Evolutionary conservation across 495 filamentous ascomycete species (phyloP).

Genomic region (Rusavskia elegans): DNA sequence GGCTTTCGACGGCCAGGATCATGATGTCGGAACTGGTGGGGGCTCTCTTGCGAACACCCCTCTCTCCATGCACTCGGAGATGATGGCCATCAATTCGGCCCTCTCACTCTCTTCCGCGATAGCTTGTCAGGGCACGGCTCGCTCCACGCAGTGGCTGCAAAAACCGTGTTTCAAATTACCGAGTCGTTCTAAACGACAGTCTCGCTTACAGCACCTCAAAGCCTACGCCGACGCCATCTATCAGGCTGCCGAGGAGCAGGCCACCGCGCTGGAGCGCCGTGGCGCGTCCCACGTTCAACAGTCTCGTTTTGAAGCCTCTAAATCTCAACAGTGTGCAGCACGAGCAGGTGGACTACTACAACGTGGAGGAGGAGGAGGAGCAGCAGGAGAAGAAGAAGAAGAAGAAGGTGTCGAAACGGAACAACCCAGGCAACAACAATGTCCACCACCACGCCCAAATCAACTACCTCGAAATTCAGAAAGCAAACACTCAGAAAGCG

Average conservation of each 20-base stretch:
- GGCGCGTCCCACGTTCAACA: slow-evolving; percentile 23
- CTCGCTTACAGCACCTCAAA: slow-evolving; percentile 26
- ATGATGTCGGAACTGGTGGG: neutral
- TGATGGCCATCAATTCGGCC: slow-evolving; percentile 38
- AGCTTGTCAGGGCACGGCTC: slow-evolving; percentile 22
- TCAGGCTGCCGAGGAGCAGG: slow-evolving; percentile 14
- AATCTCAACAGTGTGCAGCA: slow-evolving; percentile 23
- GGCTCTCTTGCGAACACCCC: slow-evolving; percentile 18
- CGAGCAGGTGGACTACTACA: slow-evolving; percentile 5
- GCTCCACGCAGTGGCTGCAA: slow-evolving; percentile 13
- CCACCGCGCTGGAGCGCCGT: slow-evolving; percentile 11
- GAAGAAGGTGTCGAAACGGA: slow-evolving; percentile 12
- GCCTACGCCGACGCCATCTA: slow-evolving; percentile 27
- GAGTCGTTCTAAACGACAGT: slow-evolving; percentile 28
- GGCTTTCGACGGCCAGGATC: too few relatives aligned
- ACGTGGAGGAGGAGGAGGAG: slow-evolving; percentile 12
- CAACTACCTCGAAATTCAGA: neutral
- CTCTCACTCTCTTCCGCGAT: slow-evolving; percentile 27
- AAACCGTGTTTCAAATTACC: slow-evolving; percentile 33
- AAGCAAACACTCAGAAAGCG: slow-evolving; percentile 7
- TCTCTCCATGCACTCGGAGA: slow-evolving; percentile 37
- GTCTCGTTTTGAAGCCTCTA: slow-evolving; percentile 30
- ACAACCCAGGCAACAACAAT: neutral
- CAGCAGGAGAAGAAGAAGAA: slow-evolving; percentile 12
- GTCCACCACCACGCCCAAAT: neutral